Conservation (phyloP, 2,329 filamentous ascomycete genomes). For the Diaporthe longicolla region DNA sequence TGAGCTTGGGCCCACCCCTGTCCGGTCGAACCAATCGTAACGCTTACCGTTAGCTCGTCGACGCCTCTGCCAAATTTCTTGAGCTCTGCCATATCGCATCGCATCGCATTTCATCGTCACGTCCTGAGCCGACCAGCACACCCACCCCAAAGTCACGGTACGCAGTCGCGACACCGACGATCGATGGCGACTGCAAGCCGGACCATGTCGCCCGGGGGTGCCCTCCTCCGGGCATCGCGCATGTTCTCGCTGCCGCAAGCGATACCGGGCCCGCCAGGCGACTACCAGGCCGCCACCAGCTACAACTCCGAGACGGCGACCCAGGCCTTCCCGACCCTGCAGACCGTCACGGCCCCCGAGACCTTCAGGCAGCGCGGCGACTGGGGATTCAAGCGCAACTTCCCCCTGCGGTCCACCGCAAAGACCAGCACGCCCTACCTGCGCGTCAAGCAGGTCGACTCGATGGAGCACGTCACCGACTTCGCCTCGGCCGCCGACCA, state of each 20-base stretch:
- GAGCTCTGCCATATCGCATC: constrained; percentile 31
- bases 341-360: constrained; percentile 83
- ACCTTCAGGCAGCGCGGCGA: constrained; percentile 83
- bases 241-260: constrained; percentile 89
- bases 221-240: constrained; percentile 86
- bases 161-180: constrained; percentile 43
- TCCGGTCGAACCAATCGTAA: constrained; percentile 20
- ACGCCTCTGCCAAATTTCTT: constrained; percentile 30
- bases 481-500: constrained; percentile 88
- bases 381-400: constrained; percentile 90
- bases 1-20: constrained; percentile 5
- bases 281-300: constrained; percentile 61
- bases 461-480: constrained; percentile 89
- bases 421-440: constrained; percentile 81
- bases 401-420: constrained; percentile 82
- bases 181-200: constrained; percentile 50
- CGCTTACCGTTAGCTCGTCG: constrained; percentile 9
- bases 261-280: constrained; percentile 72
- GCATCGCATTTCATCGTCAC: background rate
- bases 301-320: constrained; percentile 79
- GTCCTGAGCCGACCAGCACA: constrained; percentile 8
- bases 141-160: constrained; percentile 9
- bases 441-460: constrained; percentile 84
- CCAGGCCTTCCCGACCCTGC: constrained; percentile 82
- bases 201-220: constrained; percentile 71